phyloP scores from a whole-genome alignment of 106 monocot genomes.

The Allium cepa region DNA sequence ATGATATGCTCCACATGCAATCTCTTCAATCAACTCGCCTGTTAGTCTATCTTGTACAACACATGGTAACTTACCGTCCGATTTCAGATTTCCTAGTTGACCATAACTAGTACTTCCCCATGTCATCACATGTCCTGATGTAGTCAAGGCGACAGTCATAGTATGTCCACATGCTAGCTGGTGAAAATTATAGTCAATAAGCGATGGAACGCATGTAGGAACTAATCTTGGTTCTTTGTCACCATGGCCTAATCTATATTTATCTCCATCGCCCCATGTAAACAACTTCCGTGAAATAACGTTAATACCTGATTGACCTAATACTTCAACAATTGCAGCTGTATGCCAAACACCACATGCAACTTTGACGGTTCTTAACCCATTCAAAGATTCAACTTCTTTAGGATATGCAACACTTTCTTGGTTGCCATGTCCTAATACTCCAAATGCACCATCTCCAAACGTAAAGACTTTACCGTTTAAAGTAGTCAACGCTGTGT shows the following conservation, averaged over 20 bases:
- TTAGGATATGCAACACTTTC: conserved; percentile 42
- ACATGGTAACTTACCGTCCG: conserved; percentile 64
- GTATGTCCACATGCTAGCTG: conserved; percentile 67
- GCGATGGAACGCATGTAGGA: conserved; percentile 57
- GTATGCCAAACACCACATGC: conserved; percentile 80
- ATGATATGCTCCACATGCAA: conserved; percentile 62
- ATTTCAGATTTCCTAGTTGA: conserved; percentile 55
- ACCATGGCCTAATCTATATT: conserved; percentile 62
- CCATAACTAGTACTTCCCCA: conserved; percentile 67
- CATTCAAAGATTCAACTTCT: conserved; percentile 52
- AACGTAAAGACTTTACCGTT: conserved; percentile 67
- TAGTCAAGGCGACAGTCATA: conserved; percentile 61
- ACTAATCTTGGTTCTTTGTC: conserved; percentile 54
- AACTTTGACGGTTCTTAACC: conserved; percentile 46
- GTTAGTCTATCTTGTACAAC: conserved; percentile 50
- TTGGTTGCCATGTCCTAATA: conserved; percentile 68
- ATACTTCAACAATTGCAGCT: conserved; percentile 71
- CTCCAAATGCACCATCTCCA: conserved; percentile 79
- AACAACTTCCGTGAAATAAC: conserved; percentile 55
- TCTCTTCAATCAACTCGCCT: conserved; percentile 63
- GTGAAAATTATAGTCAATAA: conserved; percentile 66
- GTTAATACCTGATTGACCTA: conserved; percentile 31
- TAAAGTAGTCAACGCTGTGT: conserved; percentile 53
- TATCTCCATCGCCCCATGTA: conserved; percentile 90
- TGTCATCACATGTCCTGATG: conserved; percentile 62